These are phyloP conservation scores for Vaccinium vitisidaea DNA, from an alignment of 148 eudicot species.

Conservation along the genomic window DNA sequence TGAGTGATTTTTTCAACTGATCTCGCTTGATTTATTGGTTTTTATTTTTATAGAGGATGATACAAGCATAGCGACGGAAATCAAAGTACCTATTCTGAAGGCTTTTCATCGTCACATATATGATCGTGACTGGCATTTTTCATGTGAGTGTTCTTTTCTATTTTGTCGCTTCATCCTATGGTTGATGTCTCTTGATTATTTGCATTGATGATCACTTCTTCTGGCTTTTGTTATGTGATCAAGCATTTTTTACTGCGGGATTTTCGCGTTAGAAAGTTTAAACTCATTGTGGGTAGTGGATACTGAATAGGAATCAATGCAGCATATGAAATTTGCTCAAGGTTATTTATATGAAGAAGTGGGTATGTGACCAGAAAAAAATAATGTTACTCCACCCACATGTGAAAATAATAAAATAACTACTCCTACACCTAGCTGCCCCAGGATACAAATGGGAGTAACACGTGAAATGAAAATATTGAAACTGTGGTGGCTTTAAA, in stretches of 20 bases:
- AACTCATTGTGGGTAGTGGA: not conserved
- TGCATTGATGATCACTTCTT: not conserved
- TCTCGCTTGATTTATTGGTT: slow-evolving; percentile 14
- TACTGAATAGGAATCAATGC: not conserved
- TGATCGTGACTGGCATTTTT: slow-evolving; percentile 81
- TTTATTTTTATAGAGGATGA: slow-evolving; percentile 72
- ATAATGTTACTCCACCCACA: not conserved
- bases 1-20: not conserved
- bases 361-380: not conserved
- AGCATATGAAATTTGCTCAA: not conserved
- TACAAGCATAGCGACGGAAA: slow-evolving; percentile 73
- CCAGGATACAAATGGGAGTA: not conserved
- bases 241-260: not conserved
- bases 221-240: not conserved
- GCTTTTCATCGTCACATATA: slow-evolving; percentile 82
- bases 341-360: not conserved
- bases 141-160: slow-evolving; percentile 56
- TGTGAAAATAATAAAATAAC: not conserved
- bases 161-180: not conserved
- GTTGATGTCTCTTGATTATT: not conserved
- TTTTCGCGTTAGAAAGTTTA: not conserved
- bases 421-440: not conserved
- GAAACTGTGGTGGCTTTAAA: not conserved
- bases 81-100: slow-evolving; percentile 79
- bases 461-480: not conserved